Conservation (phyloP, 1,284 basidiomycete genomes). For the Golubevia pallescens region DNA sequence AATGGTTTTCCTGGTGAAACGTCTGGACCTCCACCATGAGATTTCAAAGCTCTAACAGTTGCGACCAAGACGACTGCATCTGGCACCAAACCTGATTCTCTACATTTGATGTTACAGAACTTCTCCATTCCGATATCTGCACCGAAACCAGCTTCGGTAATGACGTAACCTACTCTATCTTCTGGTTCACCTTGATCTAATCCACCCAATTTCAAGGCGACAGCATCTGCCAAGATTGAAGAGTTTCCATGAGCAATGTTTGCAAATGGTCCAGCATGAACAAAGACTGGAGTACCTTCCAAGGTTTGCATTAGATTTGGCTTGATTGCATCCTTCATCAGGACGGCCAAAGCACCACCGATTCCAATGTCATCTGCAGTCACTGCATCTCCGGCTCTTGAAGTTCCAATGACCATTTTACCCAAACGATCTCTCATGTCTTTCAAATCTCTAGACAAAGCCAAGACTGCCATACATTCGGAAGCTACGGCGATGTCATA, state of each 20-base stretch:
- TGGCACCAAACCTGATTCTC: constrained; percentile 55
- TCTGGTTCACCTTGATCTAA: constrained; percentile 49
- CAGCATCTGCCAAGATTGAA: constrained; percentile 58
- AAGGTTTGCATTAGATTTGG: constrained; percentile 65
- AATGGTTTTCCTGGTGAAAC: constrained; percentile 62
- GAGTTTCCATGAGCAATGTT: constrained; percentile 65
- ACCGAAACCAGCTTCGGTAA: constrained; percentile 63
- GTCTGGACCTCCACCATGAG: constrained; percentile 61
- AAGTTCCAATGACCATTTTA: constrained; percentile 56
- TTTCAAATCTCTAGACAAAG: constrained; percentile 49
- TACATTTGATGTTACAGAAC: constrained; percentile 65
- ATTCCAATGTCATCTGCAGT: constrained; percentile 62
- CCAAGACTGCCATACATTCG: constrained; percentile 63
- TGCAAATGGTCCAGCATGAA: constrained; percentile 63
- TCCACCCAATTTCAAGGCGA: constrained; percentile 62
- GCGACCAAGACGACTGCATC: constrained; percentile 62
- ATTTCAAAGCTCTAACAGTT: constrained; percentile 62
- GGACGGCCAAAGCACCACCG: constrained; percentile 57
- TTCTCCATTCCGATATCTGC: constrained; percentile 65
- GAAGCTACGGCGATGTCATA: constrained; percentile 62
- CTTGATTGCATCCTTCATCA: constrained; percentile 65
- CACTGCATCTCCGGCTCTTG: constrained; percentile 46
- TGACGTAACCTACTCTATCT: constrained; percentile 53
- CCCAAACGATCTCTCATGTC: constrained; percentile 62
- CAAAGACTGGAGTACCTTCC: constrained; percentile 63